These are phyloP conservation scores for Golubevia sp. DNA, from an alignment of 1,284 basidiomycete species.

Conservation along the genomic window DNA sequence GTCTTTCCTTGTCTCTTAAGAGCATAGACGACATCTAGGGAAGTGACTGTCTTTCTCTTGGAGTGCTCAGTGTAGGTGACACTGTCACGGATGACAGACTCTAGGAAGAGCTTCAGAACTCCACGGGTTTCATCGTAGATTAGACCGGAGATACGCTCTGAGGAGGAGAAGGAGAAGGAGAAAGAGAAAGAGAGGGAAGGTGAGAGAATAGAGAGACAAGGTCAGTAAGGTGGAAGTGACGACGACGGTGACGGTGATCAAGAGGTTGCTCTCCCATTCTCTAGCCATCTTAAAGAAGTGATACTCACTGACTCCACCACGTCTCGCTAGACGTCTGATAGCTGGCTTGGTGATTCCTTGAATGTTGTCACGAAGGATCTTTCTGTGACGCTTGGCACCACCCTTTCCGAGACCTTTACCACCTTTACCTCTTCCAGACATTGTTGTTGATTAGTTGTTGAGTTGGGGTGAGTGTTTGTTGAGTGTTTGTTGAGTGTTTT, in stretches of 20 bases:
- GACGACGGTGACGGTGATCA: too few relatives aligned
- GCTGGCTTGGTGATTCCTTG: conserved; percentile 55
- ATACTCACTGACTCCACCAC: conserved; percentile 37
- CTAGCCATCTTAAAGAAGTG: background rate
- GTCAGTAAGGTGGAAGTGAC: background rate
- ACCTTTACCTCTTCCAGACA: too few relatives aligned
- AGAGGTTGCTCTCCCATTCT: too few relatives aligned
- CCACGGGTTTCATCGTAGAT: conserved; percentile 54
- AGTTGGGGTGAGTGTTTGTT: too few relatives aligned
- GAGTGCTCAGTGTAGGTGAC: conserved; percentile 67
- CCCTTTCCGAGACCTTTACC: conserved; percentile 25
- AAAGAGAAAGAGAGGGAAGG: too few relatives aligned
- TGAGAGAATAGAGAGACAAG: too few relatives aligned
- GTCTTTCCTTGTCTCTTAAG: conserved; percentile 67
- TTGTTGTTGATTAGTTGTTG: too few relatives aligned
- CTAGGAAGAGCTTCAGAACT: conserved; percentile 47
- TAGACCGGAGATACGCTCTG: conserved; percentile 33
- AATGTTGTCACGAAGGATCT: conserved; percentile 62
- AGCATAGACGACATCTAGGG: conserved; percentile 56
- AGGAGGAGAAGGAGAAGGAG: too few relatives aligned
- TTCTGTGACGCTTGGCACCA: conserved; percentile 9
- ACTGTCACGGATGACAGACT: conserved; percentile 43
- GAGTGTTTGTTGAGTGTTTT: too few relatives aligned
- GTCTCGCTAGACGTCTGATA: conserved; percentile 49
- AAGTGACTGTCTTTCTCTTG: conserved; percentile 54